Base-by-base conservation (phyloP, 2,329 filamentous ascomycete genomes). In the Penicillium sp. region DNA sequence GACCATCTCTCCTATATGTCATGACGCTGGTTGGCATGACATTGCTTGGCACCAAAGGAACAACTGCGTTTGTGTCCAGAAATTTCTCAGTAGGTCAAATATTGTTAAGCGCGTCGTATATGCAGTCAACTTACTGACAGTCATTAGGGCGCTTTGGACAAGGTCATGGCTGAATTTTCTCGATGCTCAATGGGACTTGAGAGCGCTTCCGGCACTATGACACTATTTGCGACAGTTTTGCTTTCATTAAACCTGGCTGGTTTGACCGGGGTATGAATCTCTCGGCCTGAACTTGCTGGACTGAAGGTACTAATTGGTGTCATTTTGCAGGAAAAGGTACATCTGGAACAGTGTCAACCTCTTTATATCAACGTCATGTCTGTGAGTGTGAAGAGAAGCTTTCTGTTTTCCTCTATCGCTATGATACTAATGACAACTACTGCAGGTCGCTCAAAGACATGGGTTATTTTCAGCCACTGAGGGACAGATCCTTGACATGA, bases 21-120 rank as follows among this genome's bases (percentile, higher is more conserved):
- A 83, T 83, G 79, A 82, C 79, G 62, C 73, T 83, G 15, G 80
- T 83, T 35, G 81, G 81, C 4, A 74, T 83, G 64, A 79, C 79
- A 49, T 77, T 82, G 50, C 65, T 83, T 39, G 80, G 79, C 9
- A 83, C 81, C 1, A 80, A 79, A 44, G 81, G 81, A 12, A 79
- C 81, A 12, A 77, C 78, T 0, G 77, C 73, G 31, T 83, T 83
- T 65, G 79, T 82, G 9, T 75, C 74, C 7, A 73, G 73, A 38
- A 80, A 78, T 53, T 82, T 81, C 59, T 68, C 74, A 3, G 78
- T 73, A 51, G 25, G 68, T 58, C 6, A 2, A 0, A 13, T 23
- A 17, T 23, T 36, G 6, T 36, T 17, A 15, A n/a, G 12, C 9
- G 5, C 9, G 13, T 27, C 2, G 27, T 17, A 43, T 42, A 29